These are phyloP conservation scores for Hortaea sp. DNA, from an alignment of 2,329 filamentous ascomycete genomes.

Conservation along the genomic window DNA sequence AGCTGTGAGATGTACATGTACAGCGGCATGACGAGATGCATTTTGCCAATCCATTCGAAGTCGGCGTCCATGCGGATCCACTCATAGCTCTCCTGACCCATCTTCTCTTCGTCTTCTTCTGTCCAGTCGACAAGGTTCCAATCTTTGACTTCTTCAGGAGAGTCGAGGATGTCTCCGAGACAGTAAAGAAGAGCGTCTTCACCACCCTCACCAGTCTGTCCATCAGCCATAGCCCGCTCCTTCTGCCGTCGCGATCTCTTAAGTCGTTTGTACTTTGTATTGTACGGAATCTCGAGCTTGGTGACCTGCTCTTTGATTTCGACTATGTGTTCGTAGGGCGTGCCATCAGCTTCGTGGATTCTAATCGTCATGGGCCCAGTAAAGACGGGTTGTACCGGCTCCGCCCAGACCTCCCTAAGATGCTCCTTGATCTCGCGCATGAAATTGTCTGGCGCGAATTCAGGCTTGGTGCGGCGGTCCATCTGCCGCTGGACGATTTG, in stretches of 20 bases:
- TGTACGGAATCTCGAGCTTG: constrained; percentile 92
- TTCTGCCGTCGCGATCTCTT: constrained; percentile 79
- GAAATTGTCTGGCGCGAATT: constrained; percentile 65
- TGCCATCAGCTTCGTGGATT: constrained; percentile 96
- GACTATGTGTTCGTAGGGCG: constrained; percentile 94
- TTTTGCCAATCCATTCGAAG: constrained; percentile 92
- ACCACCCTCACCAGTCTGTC: constrained; percentile 42
- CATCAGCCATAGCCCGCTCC: constrained; percentile 59
- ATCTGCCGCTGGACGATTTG: constrained; percentile 68
- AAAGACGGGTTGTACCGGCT: constrained; percentile 55
- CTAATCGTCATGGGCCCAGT: constrained; percentile 95
- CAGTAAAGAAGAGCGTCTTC: constrained; percentile 84
- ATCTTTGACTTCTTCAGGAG: constrained; percentile 66
- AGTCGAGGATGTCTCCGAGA: constrained; percentile 80
- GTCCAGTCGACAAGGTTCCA: constrained; percentile 89
- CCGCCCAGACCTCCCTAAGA: constrained; percentile 58
- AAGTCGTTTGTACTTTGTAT: constrained; percentile 96
- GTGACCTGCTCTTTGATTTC: constrained; percentile 82
- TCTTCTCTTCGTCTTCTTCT: constrained; percentile 74
- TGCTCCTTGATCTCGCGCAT: constrained; percentile 76
- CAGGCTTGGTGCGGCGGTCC: constrained; percentile 44
- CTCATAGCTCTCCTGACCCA: constrained; percentile 95
- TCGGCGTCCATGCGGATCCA: constrained; percentile 98
- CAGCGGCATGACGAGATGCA: constrained; percentile 71
- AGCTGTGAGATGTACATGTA: constrained; percentile 98